Base-by-base conservation (phyloP, 345 rosid species). In the Melaleuca alternifolia region DNA sequence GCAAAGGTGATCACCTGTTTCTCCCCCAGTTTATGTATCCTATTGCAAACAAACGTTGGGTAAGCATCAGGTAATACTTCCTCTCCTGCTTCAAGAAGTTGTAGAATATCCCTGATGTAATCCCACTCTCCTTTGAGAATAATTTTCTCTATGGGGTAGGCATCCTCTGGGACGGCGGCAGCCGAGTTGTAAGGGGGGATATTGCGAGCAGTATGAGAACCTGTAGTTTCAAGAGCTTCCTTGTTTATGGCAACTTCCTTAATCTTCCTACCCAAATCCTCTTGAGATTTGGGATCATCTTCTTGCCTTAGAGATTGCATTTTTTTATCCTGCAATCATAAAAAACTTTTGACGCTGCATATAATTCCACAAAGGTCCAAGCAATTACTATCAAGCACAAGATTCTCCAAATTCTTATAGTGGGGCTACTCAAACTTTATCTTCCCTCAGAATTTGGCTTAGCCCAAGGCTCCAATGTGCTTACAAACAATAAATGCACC, bases 131-230 rank as follows among this genome's bases (percentile, higher is more conserved):
- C 98, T 6, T 84, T 51, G 41, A 91, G 91, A 71, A 97, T 95
- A 86, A 97, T 97, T 90, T 90, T 91, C 76, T 93, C 92, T 71
- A 97, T 77, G 11, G 99, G 99, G 91, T 95, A 97, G 24, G 93
- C 98, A 86, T 92, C 93, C 89, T 54, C 83, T 12, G 97, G 95
- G 26, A 87, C 86, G 2, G 94, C 84, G 37, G 99, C 98, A 85
- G 92, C 89, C 28, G 88, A 85, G 83, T 96, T 85, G 51, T 94
- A 88, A 24, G 96, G 97, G 12, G 99, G 99, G 86, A 95, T 92
- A 88, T 96, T 95, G 84, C 92, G 98, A 51, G 93, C 85, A 83
- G 87, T 85, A 53, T 85, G 89, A 13, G 94, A 86, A 85, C 50
- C 85, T 11, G 93, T 91, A 77, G 82, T 88, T 87, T 90, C 94